Conservation (phyloP, 371 early-diverging fungal genomes). For the Apophysomyces ossiformis region DNA sequence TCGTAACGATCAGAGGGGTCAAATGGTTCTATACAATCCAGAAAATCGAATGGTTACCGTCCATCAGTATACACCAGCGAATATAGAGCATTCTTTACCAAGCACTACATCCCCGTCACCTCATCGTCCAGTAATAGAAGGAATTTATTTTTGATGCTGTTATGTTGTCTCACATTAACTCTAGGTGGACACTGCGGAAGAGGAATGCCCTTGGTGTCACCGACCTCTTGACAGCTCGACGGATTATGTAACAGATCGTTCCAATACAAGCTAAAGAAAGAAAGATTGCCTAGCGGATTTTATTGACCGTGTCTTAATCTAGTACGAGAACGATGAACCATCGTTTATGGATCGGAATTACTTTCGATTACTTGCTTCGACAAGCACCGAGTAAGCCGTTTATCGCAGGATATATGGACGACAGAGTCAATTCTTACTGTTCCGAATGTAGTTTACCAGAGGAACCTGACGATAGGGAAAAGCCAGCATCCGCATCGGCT, state of each 20-base stretch:
- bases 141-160: neutral
- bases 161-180: neutral
- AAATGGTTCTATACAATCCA: conserved; percentile 53
- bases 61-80: conserved; percentile 30
- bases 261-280: neutral
- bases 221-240: conserved; percentile 26
- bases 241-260: neutral
- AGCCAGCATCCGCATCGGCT: neutral
- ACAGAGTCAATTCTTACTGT: neutral
- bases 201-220: conserved; percentile 46
- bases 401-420: neutral
- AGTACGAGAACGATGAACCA: conserved; percentile 26
- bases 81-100: neutral
- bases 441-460: conserved; percentile 7
- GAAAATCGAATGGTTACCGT: conserved; percentile 47
- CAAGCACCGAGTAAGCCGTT: conserved; percentile 39
- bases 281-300: neutral
- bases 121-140: conserved; percentile 5
- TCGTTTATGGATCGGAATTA: conserved; percentile 71
- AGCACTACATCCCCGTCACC: neutral
- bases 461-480: neutral
- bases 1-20: conserved; percentile 46
- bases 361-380: conserved; percentile 61
- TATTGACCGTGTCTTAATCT: neutral
- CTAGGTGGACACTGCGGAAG: conserved; percentile 8